Conservation (phyloP, 2,329 filamentous ascomycete genomes). For the Botrytis deweyae region DNA sequence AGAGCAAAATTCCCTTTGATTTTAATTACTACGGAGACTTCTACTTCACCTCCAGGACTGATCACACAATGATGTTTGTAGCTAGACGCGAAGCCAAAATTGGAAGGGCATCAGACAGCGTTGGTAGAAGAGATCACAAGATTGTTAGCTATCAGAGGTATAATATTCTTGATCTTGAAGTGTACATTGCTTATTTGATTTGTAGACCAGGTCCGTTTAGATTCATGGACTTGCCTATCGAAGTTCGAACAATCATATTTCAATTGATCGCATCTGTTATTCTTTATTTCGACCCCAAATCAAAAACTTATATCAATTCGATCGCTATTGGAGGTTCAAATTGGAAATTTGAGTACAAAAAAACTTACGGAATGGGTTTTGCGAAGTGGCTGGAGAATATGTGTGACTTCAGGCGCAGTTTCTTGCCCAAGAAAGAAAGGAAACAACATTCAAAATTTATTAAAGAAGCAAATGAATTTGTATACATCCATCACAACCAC, state of each 20-base stretch:
- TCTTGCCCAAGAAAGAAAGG: neutral
- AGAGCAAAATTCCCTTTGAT: neutral
- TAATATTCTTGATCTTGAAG: neutral
- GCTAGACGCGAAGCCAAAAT: accelerated
- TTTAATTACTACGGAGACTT: neutral
- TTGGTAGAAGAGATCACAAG: too few species aligned
- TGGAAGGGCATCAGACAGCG: accelerated
- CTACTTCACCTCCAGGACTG: accelerated
- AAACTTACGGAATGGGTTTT: accelerated
- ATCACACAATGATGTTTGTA: accelerated
- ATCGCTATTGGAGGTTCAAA: accelerated
- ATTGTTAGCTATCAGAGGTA: neutral
- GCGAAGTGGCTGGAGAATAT: neutral
- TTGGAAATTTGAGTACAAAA: neutral
- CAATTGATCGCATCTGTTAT: neutral
- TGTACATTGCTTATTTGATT: neutral
- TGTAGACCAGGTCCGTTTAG: accelerated
- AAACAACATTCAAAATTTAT: neutral
- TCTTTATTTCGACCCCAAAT: neutral
- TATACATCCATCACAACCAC: neutral
- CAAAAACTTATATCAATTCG: neutral
- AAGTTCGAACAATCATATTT: neutral
- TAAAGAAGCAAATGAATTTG: neutral
- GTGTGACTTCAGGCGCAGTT: accelerated
- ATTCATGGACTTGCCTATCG: neutral